Conservation (phyloP, 306 rosid genomes). For the Pterocarpus macrocarpus region DNA sequence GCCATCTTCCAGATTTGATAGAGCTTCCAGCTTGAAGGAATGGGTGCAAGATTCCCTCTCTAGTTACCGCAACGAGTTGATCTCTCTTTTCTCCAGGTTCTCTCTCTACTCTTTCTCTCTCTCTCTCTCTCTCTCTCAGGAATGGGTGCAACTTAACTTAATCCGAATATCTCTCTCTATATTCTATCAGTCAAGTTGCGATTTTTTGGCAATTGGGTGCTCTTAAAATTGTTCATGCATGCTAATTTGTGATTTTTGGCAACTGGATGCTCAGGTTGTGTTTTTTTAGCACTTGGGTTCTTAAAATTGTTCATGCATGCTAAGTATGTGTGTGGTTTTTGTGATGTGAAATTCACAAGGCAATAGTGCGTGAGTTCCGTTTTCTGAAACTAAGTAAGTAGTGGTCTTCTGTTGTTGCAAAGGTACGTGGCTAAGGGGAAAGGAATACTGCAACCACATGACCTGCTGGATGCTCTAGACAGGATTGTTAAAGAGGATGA, state of each 20-base stretch:
- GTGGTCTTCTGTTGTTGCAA: conserved; percentile 12
- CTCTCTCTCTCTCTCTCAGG: too few species aligned
- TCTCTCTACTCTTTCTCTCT: neutral
- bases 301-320: neutral
- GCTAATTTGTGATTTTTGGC: too few species aligned
- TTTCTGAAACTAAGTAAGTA: neutral
- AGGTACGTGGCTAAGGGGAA: conserved; percentile 62
- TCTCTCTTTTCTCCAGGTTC: conserved; percentile 59
- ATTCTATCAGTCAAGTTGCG: neutral
- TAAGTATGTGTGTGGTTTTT: neutral
- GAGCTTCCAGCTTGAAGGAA: conserved; percentile 44
- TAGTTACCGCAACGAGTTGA: conserved; percentile 46
- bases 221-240: too few species aligned
- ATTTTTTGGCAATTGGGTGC: too few species aligned
- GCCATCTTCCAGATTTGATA: neutral
- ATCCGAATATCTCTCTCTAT: too few species aligned
- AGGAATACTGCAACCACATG: conserved; percentile 60
- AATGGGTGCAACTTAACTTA: too few species aligned
- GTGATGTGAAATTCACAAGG: neutral
- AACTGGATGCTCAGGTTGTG: too few species aligned
- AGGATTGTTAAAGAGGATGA: conserved; percentile 50
- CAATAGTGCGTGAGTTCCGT: neutral
- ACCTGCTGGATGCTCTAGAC: conserved; percentile 49
- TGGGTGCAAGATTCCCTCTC: conserved; percentile 49
- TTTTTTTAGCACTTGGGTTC: too few species aligned